Evolutionary conservation across 2,329 filamentous ascomycete genomes (phyloP).

Genomic region (Emmonsia crescens): DNA sequence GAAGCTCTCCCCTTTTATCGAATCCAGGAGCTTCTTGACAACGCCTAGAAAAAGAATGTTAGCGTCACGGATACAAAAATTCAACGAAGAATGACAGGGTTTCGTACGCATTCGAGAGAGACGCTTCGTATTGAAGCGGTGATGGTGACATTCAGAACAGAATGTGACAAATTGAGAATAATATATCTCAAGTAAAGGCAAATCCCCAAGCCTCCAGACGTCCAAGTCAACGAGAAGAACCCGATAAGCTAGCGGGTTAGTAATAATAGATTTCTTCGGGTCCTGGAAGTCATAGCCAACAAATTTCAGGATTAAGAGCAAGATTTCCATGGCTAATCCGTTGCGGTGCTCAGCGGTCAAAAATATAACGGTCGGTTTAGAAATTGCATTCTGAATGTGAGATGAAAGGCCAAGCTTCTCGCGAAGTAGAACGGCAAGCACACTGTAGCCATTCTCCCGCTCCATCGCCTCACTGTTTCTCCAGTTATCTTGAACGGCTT

Average conservation of each 20-base stretch:
- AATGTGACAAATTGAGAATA: constrained; percentile 88
- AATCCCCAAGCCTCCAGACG: constrained; percentile 73
- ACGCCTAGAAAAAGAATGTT: constrained; percentile 50
- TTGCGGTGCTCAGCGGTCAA: constrained; percentile 38
- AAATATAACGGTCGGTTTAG: constrained; percentile 29
- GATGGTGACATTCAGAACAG: constrained; percentile 78
- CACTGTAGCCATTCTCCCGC: constrained; percentile 83
- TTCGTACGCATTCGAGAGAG: constrained; percentile 73
- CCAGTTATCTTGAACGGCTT: constrained; percentile 84
- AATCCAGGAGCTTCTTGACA: constrained; percentile 79
- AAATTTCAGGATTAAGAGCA: constrained; percentile 71
- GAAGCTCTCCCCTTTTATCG: constrained; percentile 74
- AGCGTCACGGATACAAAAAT: constrained; percentile 9
- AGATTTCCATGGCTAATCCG: constrained; percentile 47
- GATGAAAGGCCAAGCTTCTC: constrained; percentile 53
- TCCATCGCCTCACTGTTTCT: constrained; percentile 98
- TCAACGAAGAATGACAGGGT: constrained; percentile 22
- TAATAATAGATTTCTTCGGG: constrained; percentile 80
- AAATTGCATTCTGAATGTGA: constrained; percentile 28
- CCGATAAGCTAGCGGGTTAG: constrained; percentile 89
- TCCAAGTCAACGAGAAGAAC: constrained; percentile 87
- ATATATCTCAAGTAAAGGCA: constrained; percentile 73
- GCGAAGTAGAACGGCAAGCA: constrained; percentile 71
- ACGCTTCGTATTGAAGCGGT: constrained; percentile 81
- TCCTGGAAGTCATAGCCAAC: constrained; percentile 75